Base-by-base conservation (phyloP, 1,284 basidiomycete genomes). In the Tilletiopsis washingtonensis region DNA sequence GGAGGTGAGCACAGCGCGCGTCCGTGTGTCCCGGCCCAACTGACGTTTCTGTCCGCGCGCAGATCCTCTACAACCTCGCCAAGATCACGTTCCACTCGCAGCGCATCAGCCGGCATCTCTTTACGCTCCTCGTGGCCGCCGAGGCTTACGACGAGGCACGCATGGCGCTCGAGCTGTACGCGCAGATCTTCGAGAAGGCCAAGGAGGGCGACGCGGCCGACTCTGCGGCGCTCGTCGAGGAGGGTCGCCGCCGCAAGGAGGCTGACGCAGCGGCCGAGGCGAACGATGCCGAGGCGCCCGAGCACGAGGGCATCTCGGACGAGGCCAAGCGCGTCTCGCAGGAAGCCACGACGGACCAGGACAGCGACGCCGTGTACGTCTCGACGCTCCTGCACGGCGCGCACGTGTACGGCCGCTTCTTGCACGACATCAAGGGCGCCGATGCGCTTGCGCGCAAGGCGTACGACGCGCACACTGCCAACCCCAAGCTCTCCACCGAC, bases 41-140 rank as follows among this genome's bases (percentile, higher is more conserved):
- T n/a, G n/a, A n/a, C 6, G 23, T 32, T 27, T 26, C 43, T 24
- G n/a, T 20, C 36, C 45, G 20, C 20, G 9, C 36, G 19, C 37
- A 37, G 49, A 59, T 67, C 38, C 55, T 73, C 40, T 66, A 73
- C 44, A 59, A 57, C 14, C 51, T 69, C 5, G 57, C 60, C 17
- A 47, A 59, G 34, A 45, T 73, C 42, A 68, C 69, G 2, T 73
- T 69, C 56, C 66, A 64, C 49, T 71, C 69, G 32, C 63, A 67
- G 49, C 61, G 62, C 21, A 58, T 73, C 34, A 40, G 57, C 23
- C 58, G 70, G 24, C 61, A 65, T 29, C 55, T 73, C 7, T 57
- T 69, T 15, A 45, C 43, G 26, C 42, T 70, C 45, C 64, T 73
- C 40, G 55, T 61, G 20, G 67, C 67, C 11, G 64, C 70, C 12